Base-by-base conservation (phyloP, 106 monocot species). In the Dendrobium officinale region DNA sequence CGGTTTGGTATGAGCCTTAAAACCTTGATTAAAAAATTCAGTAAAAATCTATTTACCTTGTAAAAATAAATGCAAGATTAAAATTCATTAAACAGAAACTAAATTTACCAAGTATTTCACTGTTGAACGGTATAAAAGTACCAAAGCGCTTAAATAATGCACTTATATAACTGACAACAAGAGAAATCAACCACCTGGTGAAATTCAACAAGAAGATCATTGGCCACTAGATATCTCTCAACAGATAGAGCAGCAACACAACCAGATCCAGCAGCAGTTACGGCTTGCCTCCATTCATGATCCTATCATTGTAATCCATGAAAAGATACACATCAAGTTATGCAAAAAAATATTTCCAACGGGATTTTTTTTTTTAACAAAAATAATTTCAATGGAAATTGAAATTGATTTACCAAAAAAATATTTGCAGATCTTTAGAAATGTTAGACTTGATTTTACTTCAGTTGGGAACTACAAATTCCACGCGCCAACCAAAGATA, bases 241-340 rank as follows among this genome's bases (percentile, higher is more conserved):
- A 94, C 97, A 16, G 97, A 94, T 79, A 98, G 91, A 79, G 97
- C 94, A 85, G 97, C 97, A 68, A 92, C 44, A 77, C 97, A 98
- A 85, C 97, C 97, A 85, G 97, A 94, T 79, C 97, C 97, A 89
- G 97, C 97, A 77, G 97, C 97, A 83, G 97, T 98, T 83, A 98
- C 27, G 1, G 97, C 97, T 85, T 98, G 97, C 75, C 97, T 98
- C 97, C 97, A 98, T 82, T 98, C 97, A 83, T 98, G 94, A 81
- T 98, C 97, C 97, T 98, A 80, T 51, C 16, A 84, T 42, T 67
- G 61, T 42, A 72, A 72, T 72, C 37, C 37, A 72, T 64, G 64
- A 64, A 64, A 64, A 64, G 22, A 8, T 72, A 72, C 33, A 72
- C 22, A 72, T 15, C 11, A 29, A 2, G 2, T 15, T 15, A 72